Percentiles rank a stretch among this genome's conserved stretches.
Conservation (phyloP, 305 asterid species). For the Fraxinus ornus region DNA sequence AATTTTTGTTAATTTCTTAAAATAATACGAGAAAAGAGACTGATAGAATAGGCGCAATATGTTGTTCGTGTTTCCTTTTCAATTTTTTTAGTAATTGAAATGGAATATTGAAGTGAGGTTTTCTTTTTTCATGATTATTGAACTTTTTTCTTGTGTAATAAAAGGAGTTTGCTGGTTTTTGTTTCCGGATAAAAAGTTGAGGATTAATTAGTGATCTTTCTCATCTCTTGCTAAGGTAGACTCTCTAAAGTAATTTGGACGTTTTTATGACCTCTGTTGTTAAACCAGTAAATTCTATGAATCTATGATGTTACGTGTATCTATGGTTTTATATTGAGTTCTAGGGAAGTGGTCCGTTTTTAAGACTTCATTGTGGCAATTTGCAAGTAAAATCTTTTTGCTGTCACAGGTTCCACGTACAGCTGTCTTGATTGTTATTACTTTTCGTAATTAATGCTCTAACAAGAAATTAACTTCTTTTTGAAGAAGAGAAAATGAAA, state of each 20-base stretch:
- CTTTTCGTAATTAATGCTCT: conserved; percentile 12
- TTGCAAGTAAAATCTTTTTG: not conserved
- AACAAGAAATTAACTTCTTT: not conserved
- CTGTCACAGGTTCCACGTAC: not conserved
- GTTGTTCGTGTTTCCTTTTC: not conserved
- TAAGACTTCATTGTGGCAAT: not conserved
- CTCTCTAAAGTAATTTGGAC: not conserved
- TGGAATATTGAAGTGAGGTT: conserved; percentile 20
- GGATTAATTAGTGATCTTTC: not conserved
- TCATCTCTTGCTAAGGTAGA: conserved; percentile 8
- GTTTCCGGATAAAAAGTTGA: conserved; percentile 17
- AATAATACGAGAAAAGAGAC: not conserved
- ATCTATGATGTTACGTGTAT: conserved; percentile 2
- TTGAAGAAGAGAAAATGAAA: conserved; percentile 11
- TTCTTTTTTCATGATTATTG: not conserved
- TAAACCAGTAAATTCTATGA: not conserved
- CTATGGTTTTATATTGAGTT: not conserved
- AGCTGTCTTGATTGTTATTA: conserved; percentile 11
- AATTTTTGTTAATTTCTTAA: conserved; percentile 14
- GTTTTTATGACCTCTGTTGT: conserved; percentile 8
- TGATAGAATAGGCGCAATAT: not conserved
- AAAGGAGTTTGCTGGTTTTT: conserved; percentile 19
- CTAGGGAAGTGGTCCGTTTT: not conserved
- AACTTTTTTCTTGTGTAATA: not conserved
- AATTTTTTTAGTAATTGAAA: not conserved